Evolutionary conservation across 2,329 filamentous ascomycete genomes (phyloP).

Genomic region (Aspergillus hortae): DNA sequence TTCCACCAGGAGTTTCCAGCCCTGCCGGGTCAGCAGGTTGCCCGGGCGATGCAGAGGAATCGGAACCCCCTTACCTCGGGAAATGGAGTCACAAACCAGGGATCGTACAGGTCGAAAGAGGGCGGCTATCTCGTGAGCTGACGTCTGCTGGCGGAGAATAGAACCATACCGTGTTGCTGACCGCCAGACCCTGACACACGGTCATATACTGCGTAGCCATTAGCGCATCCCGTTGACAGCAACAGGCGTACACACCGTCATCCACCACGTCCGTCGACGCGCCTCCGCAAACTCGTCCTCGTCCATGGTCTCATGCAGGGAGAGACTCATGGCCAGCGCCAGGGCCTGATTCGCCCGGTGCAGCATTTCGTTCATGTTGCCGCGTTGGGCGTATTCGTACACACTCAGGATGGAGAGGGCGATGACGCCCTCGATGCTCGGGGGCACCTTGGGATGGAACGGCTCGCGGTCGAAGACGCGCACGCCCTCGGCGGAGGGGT

Average conservation of each 20-base stretch:
- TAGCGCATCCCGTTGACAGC: background rate
- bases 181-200: slow-evolving; percentile 50
- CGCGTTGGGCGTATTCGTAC: slow-evolving; percentile 30
- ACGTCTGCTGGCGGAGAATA: background rate
- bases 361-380: slow-evolving; percentile 27
- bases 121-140: slow-evolving; percentile 5
- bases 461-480: slow-evolving; percentile 7
- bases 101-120: slow-evolving; percentile 18
- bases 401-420: slow-evolving; percentile 25
- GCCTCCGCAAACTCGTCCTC: slow-evolving; percentile 21
- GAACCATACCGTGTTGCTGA: slow-evolving; percentile 46
- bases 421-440: slow-evolving; percentile 24
- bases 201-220: slow-evolving; percentile 41
- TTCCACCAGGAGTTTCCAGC: slow-evolving; percentile 22
- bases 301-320: slow-evolving; percentile 20
- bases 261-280: slow-evolving; percentile 27
- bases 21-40: slow-evolving; percentile 8
- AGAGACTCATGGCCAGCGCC: slow-evolving; percentile 22
- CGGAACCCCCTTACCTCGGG: slow-evolving; percentile 11
- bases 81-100: slow-evolving; percentile 20
- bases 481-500: slow-evolving; percentile 9
- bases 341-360: slow-evolving; percentile 27
- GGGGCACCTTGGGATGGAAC: slow-evolving; percentile 19
- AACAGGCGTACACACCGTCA: slow-evolving; percentile 17
- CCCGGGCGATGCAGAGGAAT: background rate